Conservation (phyloP, 2,329 filamentous ascomycete genomes). For the Lachnellula subtilissima region DNA sequence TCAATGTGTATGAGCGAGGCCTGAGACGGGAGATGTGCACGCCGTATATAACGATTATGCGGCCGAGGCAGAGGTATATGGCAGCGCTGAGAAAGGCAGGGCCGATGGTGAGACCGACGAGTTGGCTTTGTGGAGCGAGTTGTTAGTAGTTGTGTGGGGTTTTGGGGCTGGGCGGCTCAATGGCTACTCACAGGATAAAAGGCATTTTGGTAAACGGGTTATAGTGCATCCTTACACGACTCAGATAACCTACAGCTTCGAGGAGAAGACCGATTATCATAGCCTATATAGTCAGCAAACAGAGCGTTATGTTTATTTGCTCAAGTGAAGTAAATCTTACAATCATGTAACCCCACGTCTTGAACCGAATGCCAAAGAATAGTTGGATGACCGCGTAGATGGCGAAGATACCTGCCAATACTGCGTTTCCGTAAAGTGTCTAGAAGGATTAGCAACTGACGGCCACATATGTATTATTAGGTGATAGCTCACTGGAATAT, state of each 20-base stretch:
- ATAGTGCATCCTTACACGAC: slow-evolving; percentile 47
- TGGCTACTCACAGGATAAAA: slow-evolving; percentile 17
- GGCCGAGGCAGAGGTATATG: slow-evolving; percentile 53
- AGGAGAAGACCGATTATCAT: slow-evolving; percentile 47
- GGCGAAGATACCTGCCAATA: no score
- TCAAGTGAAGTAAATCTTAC: no score
- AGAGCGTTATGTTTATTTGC: no score
- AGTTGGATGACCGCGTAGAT: no score
- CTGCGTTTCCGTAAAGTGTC: no score
- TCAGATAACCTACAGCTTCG: slow-evolving; percentile 54
- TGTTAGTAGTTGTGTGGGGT: no score
- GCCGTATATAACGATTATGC: slow-evolving; percentile 3
- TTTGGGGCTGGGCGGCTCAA: background rate
- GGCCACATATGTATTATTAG: no score
- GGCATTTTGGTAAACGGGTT: slow-evolving; percentile 43
- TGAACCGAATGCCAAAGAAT: no score
- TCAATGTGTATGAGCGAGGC: slow-evolving; percentile 41
- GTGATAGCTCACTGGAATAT: no score
- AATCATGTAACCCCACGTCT: no score
- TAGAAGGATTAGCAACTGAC: no score
- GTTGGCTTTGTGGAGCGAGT: slow-evolving; percentile 34
- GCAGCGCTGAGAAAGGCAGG: slow-evolving; percentile 58
- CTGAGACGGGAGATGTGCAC: slow-evolving; percentile 41
- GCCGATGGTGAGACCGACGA: slow-evolving; percentile 54
- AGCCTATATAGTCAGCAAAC: slow-evolving; percentile 20